Base-by-base conservation (phyloP, 2,329 filamentous ascomycete species). In the Xylaria hypoxylon region DNA sequence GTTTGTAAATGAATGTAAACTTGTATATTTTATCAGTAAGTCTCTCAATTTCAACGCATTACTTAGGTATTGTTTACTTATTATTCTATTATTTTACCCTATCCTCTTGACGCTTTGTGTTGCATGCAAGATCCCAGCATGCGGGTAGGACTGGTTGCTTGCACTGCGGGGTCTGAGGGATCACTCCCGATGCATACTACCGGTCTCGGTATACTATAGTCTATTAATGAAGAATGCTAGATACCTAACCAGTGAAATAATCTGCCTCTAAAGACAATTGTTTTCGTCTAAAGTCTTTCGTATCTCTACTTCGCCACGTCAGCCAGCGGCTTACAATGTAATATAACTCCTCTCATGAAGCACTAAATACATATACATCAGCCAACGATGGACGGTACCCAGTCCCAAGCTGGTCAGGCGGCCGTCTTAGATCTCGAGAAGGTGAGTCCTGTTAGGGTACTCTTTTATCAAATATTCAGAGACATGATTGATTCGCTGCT, bases 361-460 rank as follows among this genome's bases (percentile, higher is more conserved):
- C 17, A 57, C 47, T 3, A 17, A 19, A n/a, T 7, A 52, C 24
- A 11, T 47, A 3, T 15, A 19, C 26, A 47, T 59, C 3, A 31
- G 8, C 6, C 10, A 52, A 52, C 26, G n/a, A 72, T 72, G 70
- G 70, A 71, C 40, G 45, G 40, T 38, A 33, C 35, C 13, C 50
- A 58, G 40, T n/a, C 59, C 5, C 59, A 62, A 35, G 31, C 67
- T 3, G 72, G 71, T 8, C 59, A 67, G 26, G 62, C 73, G 1
- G 57, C 65, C 17, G 70, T 73, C 19, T 55, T 77, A 1, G 72
- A 77, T 24, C 57, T 74, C 5, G 67, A 59, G 5, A 71, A 73
- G 50, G 64, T 59, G 26, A 59, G 26, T 55, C 26, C 15, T 35
- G 10, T 53, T 31, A 5, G 24, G 15, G 15, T 15, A 7, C 42